phyloP scores from a whole-genome alignment of 768 basidiomycete species.

The Roridomyces roridus region DNA sequence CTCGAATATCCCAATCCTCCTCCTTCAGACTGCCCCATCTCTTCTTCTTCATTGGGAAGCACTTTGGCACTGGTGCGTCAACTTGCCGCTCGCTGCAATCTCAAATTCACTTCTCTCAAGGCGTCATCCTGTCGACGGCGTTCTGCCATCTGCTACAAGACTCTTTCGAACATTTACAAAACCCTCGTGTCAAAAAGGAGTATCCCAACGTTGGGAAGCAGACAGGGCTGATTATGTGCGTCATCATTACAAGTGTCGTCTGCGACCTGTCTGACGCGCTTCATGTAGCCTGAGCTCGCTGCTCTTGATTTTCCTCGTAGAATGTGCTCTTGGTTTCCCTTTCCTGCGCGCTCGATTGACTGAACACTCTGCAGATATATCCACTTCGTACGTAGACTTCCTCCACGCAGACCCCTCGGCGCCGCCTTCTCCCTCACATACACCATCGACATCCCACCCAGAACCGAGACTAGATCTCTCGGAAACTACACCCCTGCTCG shows the following conservation, averaged over 20 bases:
- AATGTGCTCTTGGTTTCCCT: conserved; percentile 61
- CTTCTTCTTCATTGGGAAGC: conserved; percentile 85
- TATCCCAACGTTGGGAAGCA: conserved; percentile 59
- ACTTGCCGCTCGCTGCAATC: not conserved
- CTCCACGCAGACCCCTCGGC: conserved; percentile 69
- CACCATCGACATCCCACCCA: conserved; percentile 30
- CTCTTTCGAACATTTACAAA: conserved; percentile 65
- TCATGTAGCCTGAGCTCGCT: conserved; percentile 62
- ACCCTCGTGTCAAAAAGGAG: conserved; percentile 47
- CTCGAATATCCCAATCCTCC: conserved; percentile 62
- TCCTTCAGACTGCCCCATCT: conserved; percentile 64
- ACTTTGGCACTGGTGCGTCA: conserved; percentile 76
- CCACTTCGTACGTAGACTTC: conserved; percentile 76
- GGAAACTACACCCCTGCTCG: conserved; percentile 15
- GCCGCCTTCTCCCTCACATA: conserved; percentile 43
- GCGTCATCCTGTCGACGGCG: conserved; percentile 83
- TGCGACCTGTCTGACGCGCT: not conserved
- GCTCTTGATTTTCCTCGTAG: conserved; percentile 75
- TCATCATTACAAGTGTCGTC: conserved; percentile 21
- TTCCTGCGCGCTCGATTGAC: conserved; percentile 1
- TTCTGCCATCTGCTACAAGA: conserved; percentile 85
- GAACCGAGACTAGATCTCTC: conserved; percentile 1
- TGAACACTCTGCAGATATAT: conserved; percentile 55
- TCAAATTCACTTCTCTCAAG: conserved; percentile 36
- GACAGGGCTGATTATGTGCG: conserved; percentile 79